A percentile compares a stretch with the other conserved stretches of the same genome.
Evolutionary conservation across 1,284 basidiomycete genomes (phyloP).

Genomic region (Stygiomarasmius scandens): DNA sequence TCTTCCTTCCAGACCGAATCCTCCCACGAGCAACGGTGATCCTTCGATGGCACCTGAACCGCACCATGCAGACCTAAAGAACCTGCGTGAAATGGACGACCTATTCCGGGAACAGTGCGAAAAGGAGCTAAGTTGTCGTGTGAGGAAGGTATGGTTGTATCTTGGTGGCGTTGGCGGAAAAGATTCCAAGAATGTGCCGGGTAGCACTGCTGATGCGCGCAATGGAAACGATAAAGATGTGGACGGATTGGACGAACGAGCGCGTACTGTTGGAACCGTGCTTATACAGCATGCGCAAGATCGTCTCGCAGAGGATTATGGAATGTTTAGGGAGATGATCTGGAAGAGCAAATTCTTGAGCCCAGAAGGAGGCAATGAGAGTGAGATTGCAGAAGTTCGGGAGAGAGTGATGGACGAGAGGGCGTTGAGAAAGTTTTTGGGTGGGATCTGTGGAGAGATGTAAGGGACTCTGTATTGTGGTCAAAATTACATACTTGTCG

Average conservation of each 20-base stretch:
- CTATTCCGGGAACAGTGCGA: slow-evolving; percentile 9
- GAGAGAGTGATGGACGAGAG: slow-evolving; percentile 7
- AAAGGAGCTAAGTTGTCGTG: not conserved
- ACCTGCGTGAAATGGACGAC: slow-evolving; percentile 3
- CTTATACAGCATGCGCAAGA: slow-evolving; percentile 11
- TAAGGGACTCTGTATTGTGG: not conserved
- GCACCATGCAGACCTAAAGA: slow-evolving; percentile 6
- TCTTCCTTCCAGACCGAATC: not conserved
- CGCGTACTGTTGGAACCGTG: slow-evolving; percentile 5
- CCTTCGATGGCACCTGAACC: too few species aligned
- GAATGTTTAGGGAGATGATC: slow-evolving; percentile 11
- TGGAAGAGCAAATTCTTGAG: slow-evolving; percentile 8
- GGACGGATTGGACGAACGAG: slow-evolving; percentile 1
- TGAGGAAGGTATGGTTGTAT: slow-evolving; percentile 9
- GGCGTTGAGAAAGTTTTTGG: slow-evolving; percentile 6
- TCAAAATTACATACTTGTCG: too few species aligned
- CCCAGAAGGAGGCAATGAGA: slow-evolving; percentile 1
- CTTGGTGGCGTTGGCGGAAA: not conserved
- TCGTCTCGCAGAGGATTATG: slow-evolving; percentile 13
- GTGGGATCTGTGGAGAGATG: slow-evolving; percentile 3
- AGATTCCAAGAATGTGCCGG: not conserved
- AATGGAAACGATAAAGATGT: not conserved
- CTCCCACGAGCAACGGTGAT: too few species aligned
- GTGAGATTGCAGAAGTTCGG: slow-evolving; percentile 9
- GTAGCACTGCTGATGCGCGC: not conserved